Evolutionary conservation across 345 rosid genomes (phyloP), one percentile per base, ranked within the genome.

Genomic region (Rhodamnia argentea): DNA sequence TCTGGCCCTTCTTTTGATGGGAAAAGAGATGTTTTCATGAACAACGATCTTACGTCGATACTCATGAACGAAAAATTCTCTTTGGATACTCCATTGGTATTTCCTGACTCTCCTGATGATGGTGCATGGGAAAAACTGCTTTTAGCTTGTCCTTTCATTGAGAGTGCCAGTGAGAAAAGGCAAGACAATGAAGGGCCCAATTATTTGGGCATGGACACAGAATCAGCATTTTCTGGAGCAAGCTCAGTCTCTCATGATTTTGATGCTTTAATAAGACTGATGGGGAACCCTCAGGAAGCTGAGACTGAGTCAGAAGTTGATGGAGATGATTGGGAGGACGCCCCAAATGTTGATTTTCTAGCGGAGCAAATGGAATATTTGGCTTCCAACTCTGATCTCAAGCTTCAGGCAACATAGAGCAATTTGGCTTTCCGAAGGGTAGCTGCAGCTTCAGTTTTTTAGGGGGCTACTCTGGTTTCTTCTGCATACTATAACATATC

Each of bases 51-150:
- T 60, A 55, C 93, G 91, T 93, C 94, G 75, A 86, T 92, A 53
- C 96, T 96, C 42, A 83, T 93, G 90, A 99, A 96, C 86, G 98
- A 94, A 60, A 90, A 89, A 76, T 86, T 85, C 52, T 85, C 89
- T 37, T 87, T 82, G 37, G 92, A 91, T 42, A 93, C 91, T 89
- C 93, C 98, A 6, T 89, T 94, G 84, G 84, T 92, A 84, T 89
- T 94, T 84, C 95, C 94, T 27, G 99, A 96, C 86, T 86, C 94
- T 47, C 91, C 89, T 29, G 96, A 94, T 78, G 98, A 94, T 89
- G 89, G 94, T 59, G 93, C 94, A 23, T 97, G 98, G 98, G 98
- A 92, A 52, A 92, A 94, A 89, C 93, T 95, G 83, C 91, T 96
- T 89, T 88, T 91, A 87, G 90, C 87, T 60, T 89, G 92, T 86